phyloP scores from a whole-genome alignment of 2,329 filamentous ascomycete genomes.

The Knufia fluminis region DNA sequence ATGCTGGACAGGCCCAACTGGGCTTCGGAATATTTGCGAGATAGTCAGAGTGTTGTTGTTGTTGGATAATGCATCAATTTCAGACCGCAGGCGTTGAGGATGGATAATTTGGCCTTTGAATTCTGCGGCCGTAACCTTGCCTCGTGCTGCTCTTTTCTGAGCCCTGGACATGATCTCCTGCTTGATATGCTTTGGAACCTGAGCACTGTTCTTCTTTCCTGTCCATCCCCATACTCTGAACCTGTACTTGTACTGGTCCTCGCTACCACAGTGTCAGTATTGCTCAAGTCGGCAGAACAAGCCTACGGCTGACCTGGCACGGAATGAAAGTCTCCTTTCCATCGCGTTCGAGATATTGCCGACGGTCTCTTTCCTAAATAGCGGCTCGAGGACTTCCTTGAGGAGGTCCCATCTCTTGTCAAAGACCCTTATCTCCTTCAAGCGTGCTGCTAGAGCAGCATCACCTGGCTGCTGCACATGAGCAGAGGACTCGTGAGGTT shows the following conservation, averaged over 20 bases:
- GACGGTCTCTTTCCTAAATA: background rate
- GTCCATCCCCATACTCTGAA: constrained; percentile 3
- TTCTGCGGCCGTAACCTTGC: background rate
- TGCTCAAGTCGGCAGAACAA: background rate
- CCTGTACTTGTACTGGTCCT: constrained; percentile 2
- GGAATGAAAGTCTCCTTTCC: background rate
- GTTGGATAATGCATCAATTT: background rate
- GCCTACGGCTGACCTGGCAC: background rate
- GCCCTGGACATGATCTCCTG: background rate
- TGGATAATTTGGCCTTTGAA: background rate
- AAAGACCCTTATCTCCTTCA: background rate
- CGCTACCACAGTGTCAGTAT: background rate
- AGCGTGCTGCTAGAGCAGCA: background rate
- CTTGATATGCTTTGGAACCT: background rate
- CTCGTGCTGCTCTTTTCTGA: constrained; percentile 1
- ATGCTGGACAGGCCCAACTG: background rate
- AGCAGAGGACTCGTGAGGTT: background rate
- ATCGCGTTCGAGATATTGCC: background rate
- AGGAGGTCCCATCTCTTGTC: constrained; percentile 4
- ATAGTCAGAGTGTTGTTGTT: background rate
- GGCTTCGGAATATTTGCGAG: background rate
- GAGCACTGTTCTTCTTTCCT: constrained; percentile 2
- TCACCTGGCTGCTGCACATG: constrained; percentile 1
- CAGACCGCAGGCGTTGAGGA: background rate
- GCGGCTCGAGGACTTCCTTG: constrained; percentile 1